Base-by-base conservation (phyloP, 2,329 filamentous ascomycete species). In the Pseudogymnoascus sp. region DNA sequence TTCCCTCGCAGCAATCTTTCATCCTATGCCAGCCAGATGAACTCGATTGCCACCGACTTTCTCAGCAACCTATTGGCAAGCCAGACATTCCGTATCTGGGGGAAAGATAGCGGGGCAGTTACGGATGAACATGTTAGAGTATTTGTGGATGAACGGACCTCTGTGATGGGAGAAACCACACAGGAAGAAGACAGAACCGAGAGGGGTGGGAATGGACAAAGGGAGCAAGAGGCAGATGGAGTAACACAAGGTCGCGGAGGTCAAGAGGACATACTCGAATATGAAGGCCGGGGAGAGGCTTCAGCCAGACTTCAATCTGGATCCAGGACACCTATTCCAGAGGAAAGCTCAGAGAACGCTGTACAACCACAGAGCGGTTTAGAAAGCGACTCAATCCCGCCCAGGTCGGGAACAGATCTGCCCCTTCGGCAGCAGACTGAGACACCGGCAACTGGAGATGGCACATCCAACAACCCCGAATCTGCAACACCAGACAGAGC, bases 51-150 rank as follows among this genome's bases (percentile, higher is more conserved):
- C 23, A 10, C 45, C 45, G 45, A 52, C 45, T 52, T 52, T 18
- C 45, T 52, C n/a, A 52, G 26, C 15, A 52, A 52, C n/a, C 45
- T 52, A 12, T 52, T 52, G 45, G 45, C 45, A 30, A 52, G 45
- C 45, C 26, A 30, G n/a, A 18, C 23, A 18, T 52, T 19, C 15
- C 23, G 26, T 30, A 18, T 52, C 26, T 52, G 45, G 45, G 45
- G 45, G 26, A 30, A 52, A 10, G 45, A 52, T 30, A 52, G 45
- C 45, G 23, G 23, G 45, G 45, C 30, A 30, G 45, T 18, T 12
- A 30, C 45, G 9, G 26, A 52, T 52, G 45, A 52, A 52, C 45
- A 52, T 52, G 45, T 30, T 23, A 30, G 18, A 9, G 15, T 52
- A 13, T 30, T 52, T 30, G 26, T 18, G 45, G 45, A 52, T 52